A percentile compares a stretch with the other conserved stretches of the same genome.
These are phyloP conservation scores for Blastocystis sp. DNA, from an alignment of 352 stramenopile genomes.

Conservation along the genomic window DNA sequence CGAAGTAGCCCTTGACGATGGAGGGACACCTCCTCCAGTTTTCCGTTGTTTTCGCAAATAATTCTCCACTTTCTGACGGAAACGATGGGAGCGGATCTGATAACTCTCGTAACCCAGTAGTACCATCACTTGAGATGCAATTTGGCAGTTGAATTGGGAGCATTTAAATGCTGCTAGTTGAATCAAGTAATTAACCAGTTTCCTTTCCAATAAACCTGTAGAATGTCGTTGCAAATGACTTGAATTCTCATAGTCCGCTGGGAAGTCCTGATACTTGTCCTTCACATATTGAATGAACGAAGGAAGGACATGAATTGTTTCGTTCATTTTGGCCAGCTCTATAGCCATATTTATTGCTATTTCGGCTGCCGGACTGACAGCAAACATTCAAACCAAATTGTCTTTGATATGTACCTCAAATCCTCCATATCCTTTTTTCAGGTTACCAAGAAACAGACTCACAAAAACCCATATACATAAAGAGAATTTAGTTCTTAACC, in stretches of 20 bases:
- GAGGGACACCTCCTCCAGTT: not conserved
- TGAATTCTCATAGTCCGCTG: not conserved
- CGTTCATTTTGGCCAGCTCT: not conserved
- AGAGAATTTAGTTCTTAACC: not conserved
- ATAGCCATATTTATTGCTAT: constrained; percentile 11
- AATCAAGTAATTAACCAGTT: constrained; percentile 1
- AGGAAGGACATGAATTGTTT: not conserved
- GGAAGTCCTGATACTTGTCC: not conserved
- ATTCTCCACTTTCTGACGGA: constrained; percentile 58
- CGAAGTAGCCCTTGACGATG: not conserved
- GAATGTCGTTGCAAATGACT: constrained; percentile 22
- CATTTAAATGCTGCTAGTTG: not conserved
- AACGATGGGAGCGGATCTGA: not conserved
- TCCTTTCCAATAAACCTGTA: not conserved
- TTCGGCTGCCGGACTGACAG: not conserved
- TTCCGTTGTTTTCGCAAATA: not conserved
- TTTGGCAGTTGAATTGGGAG: not conserved
- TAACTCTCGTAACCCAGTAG: constrained; percentile 36
- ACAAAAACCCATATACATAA: not conserved
- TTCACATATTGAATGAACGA: not conserved
- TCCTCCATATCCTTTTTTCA: not conserved
- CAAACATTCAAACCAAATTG: not conserved
- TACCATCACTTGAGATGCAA: constrained; percentile 12
- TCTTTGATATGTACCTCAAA: no score
- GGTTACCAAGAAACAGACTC: not conserved